Conservation (phyloP, 805 yeast genomes). For the Jamesozyma jinghongensis region DNA sequence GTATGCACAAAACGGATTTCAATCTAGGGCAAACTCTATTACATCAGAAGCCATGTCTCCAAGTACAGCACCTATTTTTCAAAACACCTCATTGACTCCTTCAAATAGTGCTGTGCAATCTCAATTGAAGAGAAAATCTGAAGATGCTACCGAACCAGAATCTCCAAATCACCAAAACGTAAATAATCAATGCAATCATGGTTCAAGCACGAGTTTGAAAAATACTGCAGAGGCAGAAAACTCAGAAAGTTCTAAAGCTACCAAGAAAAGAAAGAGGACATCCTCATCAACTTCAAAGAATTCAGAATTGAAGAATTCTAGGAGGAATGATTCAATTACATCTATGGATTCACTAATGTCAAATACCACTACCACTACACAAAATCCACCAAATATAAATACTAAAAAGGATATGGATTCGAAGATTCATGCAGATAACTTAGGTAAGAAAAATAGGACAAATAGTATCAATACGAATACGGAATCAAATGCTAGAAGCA, state of each 20-base stretch:
- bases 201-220: no score
- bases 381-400: not conserved
- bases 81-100: not conserved
- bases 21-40: slow-evolving; percentile 25
- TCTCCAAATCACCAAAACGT: no score
- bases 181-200: no score
- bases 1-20: slow-evolving; percentile 19
- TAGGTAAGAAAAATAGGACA: not conserved
- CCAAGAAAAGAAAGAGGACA: not conserved
- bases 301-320: not conserved
- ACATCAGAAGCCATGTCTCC: slow-evolving; percentile 28
- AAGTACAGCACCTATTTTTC: slow-evolving; percentile 14
- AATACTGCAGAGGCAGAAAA: no score
- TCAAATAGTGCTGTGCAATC: not conserved
- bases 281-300: not conserved
- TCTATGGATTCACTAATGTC: slow-evolving; percentile 6
- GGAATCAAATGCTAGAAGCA: not conserved
- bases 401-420: not conserved
- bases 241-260: not conserved
- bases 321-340: slow-evolving; percentile 3
- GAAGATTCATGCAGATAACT: no score
- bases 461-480: not conserved
- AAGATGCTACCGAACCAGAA: not conserved
- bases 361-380: not conserved
- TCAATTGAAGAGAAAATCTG: no score